Percentiles rank a stretch among this genome's conserved stretches.
Conservation (phyloP, 176 grass and related monocot genomes). For the Triticum monococcum region DNA sequence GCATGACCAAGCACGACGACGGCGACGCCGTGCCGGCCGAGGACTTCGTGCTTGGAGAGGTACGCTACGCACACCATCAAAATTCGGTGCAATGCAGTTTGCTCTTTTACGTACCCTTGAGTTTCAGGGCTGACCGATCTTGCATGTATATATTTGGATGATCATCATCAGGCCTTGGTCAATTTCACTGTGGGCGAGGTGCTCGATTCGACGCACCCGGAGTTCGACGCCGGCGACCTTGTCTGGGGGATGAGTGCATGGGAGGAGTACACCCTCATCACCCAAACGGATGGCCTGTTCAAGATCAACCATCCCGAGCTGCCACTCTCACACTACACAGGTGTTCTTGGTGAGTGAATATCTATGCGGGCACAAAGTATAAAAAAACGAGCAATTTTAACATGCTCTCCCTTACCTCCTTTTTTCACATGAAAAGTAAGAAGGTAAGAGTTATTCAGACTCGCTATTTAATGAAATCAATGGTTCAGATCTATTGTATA, state of each 20-base stretch:
- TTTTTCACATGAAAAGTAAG: too few relatives aligned
- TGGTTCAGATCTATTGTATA: too few relatives aligned
- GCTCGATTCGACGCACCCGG: slow-evolving; percentile 22
- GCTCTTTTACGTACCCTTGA: too few relatives aligned
- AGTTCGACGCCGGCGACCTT: slow-evolving; percentile 24
- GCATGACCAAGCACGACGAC: slow-evolving; percentile 12
- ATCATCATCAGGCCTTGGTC: neutral
- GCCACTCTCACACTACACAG: slow-evolving; percentile 39
- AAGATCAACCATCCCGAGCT: slow-evolving; percentile 37
- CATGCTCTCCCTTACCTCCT: too few relatives aligned
- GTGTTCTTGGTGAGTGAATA: slow-evolving; percentile 20
- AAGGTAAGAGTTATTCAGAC: too few relatives aligned
- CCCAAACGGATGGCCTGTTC: neutral
- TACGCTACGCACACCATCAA: neutral
- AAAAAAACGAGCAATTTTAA: neutral
- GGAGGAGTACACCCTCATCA: slow-evolving; percentile 44
- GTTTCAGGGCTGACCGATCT: too few relatives aligned
- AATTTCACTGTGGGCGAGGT: slow-evolving; percentile 18
- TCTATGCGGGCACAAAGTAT: too few relatives aligned
- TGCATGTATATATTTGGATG: neutral
- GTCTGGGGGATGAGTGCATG: slow-evolving; percentile 36
- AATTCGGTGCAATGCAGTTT: neutral
- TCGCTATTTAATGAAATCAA: too few relatives aligned
- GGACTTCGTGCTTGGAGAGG: neutral
- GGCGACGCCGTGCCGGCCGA: neutral